A percentile compares a stretch with the other conserved stretches of the same genome.
These are phyloP conservation scores for Malassezia dermatis DNA, from an alignment of 1,284 basidiomycete genomes.

Conservation along the genomic window DNA sequence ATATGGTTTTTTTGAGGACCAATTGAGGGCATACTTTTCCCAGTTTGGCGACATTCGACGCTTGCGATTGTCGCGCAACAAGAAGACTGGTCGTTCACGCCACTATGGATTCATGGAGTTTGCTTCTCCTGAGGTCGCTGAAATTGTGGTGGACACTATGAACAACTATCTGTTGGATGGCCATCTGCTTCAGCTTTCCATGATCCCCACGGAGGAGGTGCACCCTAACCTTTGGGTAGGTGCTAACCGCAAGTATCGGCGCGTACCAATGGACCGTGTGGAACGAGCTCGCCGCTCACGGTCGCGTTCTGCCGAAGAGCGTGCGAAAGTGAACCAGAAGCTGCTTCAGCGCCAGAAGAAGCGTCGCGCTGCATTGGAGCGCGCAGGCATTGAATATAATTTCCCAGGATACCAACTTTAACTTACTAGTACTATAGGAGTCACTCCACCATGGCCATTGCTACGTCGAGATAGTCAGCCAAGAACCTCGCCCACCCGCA, in stretches of 20 bases:
- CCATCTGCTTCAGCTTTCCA: conserved; percentile 72
- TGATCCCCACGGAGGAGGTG: conserved; percentile 68
- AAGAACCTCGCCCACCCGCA: conserved; percentile 74
- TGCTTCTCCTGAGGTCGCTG: conserved; percentile 71
- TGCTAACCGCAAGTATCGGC: conserved; percentile 81
- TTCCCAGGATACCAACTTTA: conserved; percentile 55
- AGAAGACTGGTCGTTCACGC: conserved; percentile 89
- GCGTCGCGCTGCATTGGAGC: conserved; percentile 67
- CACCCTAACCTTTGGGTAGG: conserved; percentile 93
- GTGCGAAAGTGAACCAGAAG: conserved; percentile 59
- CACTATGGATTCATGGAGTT: conserved; percentile 98
- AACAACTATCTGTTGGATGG: conserved; percentile 94
- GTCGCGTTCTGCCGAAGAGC: conserved; percentile 63
- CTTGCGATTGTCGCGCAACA: conserved; percentile 80
- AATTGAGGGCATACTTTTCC: conserved; percentile 81
- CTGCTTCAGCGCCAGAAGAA: conserved; percentile 67
- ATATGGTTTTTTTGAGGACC: conserved; percentile 91
- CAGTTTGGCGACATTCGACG: conserved; percentile 90
- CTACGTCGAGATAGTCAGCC: conserved; percentile 63
- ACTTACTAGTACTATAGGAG: background rate
- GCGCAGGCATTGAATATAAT: conserved; percentile 78
- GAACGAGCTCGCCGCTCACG: conserved; percentile 63
- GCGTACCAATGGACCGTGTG: conserved; percentile 64
- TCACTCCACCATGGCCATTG: background rate
- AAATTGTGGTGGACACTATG: conserved; percentile 97